Percentiles rank a stretch among this genome's conserved stretches.
These are phyloP conservation scores for Ganoderma lingzhi DNA, from an alignment of 1,284 basidiomycete genomes.

Conservation along the genomic window DNA sequence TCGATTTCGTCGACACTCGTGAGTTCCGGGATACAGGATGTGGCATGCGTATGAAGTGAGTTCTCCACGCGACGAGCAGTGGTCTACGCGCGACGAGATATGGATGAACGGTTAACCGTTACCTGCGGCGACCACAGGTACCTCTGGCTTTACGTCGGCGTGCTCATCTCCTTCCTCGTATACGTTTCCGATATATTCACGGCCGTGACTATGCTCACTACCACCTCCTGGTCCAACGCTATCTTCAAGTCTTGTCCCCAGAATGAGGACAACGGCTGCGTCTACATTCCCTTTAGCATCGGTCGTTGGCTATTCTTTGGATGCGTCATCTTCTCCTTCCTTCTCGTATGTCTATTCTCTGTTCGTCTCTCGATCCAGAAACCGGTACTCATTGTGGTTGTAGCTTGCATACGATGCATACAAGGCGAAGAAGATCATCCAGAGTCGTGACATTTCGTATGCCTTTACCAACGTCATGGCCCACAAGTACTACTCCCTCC, in stretches of 20 bases:
- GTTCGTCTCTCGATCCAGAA: conserved; percentile 42
- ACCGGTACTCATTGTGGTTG: background rate
- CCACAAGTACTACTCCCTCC: conserved; percentile 93
- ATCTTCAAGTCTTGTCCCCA: conserved; percentile 81
- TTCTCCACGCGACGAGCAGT: conserved; percentile 24
- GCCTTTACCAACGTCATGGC: conserved; percentile 98
- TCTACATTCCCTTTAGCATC: conserved; percentile 88
- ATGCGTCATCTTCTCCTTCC: conserved; percentile 97
- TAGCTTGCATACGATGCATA: conserved; percentile 87
- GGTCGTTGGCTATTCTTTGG: conserved; percentile 98
- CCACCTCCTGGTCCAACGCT: conserved; percentile 88
- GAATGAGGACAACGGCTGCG: conserved; percentile 66
- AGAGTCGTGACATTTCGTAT: conserved; percentile 95
- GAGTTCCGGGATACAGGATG: conserved; percentile 93
- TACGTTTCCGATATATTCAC: conserved; percentile 99
- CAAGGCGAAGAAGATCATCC: conserved; percentile 94
- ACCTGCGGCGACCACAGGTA: conserved; percentile 64
- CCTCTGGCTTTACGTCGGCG: conserved; percentile 88
- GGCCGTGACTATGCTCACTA: conserved; percentile 95
- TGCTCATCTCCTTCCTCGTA: conserved; percentile 95
- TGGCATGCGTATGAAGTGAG: conserved; percentile 86
- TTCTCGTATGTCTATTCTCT: conserved; percentile 69
- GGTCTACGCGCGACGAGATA: background rate
- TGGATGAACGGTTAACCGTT: background rate
- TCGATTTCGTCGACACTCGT: conserved; percentile 94